phyloP scores from a whole-genome alignment of 345 rosid genomes.

The Clarkia xantiana region DNA sequence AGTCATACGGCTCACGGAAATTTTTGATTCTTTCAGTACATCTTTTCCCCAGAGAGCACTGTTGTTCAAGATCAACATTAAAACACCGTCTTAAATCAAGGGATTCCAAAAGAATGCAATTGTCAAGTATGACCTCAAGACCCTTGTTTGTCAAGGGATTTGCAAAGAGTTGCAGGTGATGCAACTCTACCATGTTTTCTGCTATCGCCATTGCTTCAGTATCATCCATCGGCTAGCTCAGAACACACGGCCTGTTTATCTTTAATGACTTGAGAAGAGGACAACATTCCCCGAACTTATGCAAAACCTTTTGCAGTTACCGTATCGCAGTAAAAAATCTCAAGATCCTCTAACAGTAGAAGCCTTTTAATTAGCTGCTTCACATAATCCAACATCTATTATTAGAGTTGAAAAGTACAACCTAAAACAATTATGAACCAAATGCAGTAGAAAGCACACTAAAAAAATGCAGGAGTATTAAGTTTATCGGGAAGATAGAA shows the following conservation, averaged over 20 bases:
- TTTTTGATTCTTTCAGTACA: no score
- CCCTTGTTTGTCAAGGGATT: conserved; percentile 41
- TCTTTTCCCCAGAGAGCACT: conserved; percentile 22
- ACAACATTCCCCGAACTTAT: conserved; percentile 22
- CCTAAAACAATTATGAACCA: no score
- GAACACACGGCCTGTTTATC: no score
- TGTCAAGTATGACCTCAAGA: conserved; percentile 40
- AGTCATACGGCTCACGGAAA: conserved; percentile 34
- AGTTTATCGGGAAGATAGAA: not conserved
- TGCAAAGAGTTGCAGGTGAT: conserved; percentile 42
- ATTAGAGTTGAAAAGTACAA: no score
- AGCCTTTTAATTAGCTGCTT: conserved; percentile 28
- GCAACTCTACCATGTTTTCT: no score
- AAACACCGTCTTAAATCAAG: conserved; percentile 62
- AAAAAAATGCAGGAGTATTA: no score
- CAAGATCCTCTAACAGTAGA: conserved; percentile 48
- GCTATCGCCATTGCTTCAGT: no score
- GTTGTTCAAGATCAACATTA: conserved; percentile 25
- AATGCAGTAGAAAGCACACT: no score
- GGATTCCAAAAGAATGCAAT: conserved; percentile 43
- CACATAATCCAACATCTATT: conserved; percentile 23
- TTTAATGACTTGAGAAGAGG: conserved; percentile 26
- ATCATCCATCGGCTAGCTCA: no score
- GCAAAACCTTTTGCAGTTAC: conserved; percentile 14
- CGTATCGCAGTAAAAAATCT: conserved; percentile 22